Evolutionary conservation across 768 basidiomycete species (phyloP).

Genomic region (Xanthoconium stramineum): DNA sequence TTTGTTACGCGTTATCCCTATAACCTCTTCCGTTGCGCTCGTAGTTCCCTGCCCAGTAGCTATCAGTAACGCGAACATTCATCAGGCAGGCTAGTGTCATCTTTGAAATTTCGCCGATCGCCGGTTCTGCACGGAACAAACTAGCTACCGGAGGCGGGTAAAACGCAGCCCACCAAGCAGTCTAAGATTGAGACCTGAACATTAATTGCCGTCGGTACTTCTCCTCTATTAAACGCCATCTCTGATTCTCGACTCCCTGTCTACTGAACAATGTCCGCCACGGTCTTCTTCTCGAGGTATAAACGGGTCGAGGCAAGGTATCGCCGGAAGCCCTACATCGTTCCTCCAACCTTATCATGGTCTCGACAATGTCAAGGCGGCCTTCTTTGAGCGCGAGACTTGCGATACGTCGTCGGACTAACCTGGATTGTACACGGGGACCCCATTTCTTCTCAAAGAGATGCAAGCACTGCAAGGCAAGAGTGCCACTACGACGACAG

Average conservation of each 20-base stretch:
- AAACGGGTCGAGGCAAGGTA: constrained; percentile 6
- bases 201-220: constrained; percentile 17
- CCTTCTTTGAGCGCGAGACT: constrained; percentile 64
- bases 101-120: background rate
- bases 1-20: constrained; percentile 4
- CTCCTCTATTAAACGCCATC: constrained; percentile 27
- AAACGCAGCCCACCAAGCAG: background rate
- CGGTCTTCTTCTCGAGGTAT: constrained; percentile 15
- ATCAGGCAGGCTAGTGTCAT: background rate
- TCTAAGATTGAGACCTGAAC: background rate
- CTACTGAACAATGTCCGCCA: constrained; percentile 23
- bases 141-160: background rate
- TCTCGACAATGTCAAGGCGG: constrained; percentile 45
- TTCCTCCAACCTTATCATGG: constrained; percentile 22
- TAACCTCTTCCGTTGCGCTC: constrained; percentile 16
- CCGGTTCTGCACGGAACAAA: background rate
- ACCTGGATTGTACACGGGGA: constrained; percentile 46
- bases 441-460: constrained; percentile 59
- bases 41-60: constrained; percentile 13
- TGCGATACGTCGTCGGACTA: constrained; percentile 58
- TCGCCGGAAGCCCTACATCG: constrained; percentile 7
- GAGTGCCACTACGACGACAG: constrained; percentile 51
- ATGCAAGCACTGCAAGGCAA: constrained; percentile 44
- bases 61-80: constrained; percentile 17
- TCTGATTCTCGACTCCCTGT: constrained; percentile 30